Evolutionary conservation across 768 basidiomycete species (phyloP).

Genomic region (Pleurotus tuoliensis): DNA sequence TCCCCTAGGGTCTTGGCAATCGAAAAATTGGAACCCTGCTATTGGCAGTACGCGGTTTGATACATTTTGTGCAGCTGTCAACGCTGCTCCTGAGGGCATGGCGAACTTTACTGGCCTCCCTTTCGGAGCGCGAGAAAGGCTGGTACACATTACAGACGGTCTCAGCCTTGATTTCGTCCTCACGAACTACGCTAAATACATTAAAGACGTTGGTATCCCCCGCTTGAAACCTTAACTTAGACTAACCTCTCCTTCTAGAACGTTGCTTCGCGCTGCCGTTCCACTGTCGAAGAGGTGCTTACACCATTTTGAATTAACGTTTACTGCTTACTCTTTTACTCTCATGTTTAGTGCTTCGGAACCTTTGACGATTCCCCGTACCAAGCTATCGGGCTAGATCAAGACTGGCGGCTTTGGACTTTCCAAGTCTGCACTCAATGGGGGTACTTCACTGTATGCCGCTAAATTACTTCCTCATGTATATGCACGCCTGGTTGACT

Average conservation of each 20-base stretch:
- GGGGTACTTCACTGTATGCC: slow-evolving; percentile 84
- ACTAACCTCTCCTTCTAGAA: slow-evolving; percentile 33
- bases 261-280: slow-evolving; percentile 51
- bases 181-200: slow-evolving; percentile 72
- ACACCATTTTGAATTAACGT: no score
- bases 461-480: not conserved
- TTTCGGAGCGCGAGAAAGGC: slow-evolving; percentile 44
- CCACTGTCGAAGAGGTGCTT: slow-evolving; percentile 30
- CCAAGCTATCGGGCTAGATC: slow-evolving; percentile 53
- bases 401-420: slow-evolving; percentile 83
- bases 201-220: slow-evolving; percentile 51
- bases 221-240: not conserved
- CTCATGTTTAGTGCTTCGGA: slow-evolving; percentile 70
- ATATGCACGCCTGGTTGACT: not conserved
- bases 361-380: slow-evolving; percentile 70
- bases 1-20: slow-evolving; percentile 76
- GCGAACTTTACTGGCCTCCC: slow-evolving; percentile 33
- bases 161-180: slow-evolving; percentile 55
- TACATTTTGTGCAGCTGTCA: slow-evolving; percentile 60
- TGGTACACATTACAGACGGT: slow-evolving; percentile 41
- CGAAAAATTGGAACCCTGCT: slow-evolving; percentile 80
- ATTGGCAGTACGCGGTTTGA: slow-evolving; percentile 62
- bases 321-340: not conserved
- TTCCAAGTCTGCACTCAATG: slow-evolving; percentile 95
- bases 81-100: slow-evolving; percentile 35